Percentiles rank a stretch among this genome's conserved stretches.
These are phyloP conservation scores for Pyrenophora seminiperda DNA, from an alignment of 2,329 filamentous ascomycete species.

Conservation along the genomic window DNA sequence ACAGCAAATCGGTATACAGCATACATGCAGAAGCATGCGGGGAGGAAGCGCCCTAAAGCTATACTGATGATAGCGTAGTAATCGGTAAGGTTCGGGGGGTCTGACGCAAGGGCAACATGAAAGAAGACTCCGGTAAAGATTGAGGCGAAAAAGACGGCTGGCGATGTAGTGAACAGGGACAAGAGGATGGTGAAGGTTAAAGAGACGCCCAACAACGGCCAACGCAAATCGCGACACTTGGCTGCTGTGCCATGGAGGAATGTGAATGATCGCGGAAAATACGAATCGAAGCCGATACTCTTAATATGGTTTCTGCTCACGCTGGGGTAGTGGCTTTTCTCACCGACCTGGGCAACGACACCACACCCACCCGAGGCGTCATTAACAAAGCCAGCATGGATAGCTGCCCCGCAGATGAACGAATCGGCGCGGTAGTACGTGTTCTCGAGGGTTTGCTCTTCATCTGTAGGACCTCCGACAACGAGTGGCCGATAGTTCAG, in stretches of 20 bases:
- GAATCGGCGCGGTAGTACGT: conserved; percentile 86
- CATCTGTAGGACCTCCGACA: conserved; percentile 57
- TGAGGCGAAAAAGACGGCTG: conserved; percentile 82
- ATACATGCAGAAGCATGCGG: conserved; percentile 84
- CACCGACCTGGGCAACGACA: conserved; percentile 74
- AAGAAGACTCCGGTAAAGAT: conserved; percentile 83
- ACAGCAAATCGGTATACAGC: conserved; percentile 87
- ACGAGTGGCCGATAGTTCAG: conserved; percentile 61
- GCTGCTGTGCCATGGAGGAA: conserved; percentile 72
- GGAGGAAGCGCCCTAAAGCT: conserved; percentile 80
- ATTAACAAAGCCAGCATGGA: conserved; percentile 79
- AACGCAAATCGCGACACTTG: conserved; percentile 76
- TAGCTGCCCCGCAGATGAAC: conserved; percentile 82
- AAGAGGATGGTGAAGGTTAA: conserved; percentile 77
- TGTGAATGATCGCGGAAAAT: conserved; percentile 84
- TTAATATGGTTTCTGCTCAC: conserved; percentile 74
- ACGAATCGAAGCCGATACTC: conserved; percentile 80
- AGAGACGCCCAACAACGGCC: conserved; percentile 82
- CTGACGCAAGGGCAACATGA: conserved; percentile 87
- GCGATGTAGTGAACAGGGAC: conserved; percentile 79
- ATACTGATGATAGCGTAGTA: conserved; percentile 76
- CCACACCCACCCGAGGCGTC: conserved; percentile 79
- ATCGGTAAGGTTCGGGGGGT: conserved; percentile 73
- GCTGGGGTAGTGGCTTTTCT: conserved; percentile 65
- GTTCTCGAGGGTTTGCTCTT: conserved; percentile 47